These are phyloP conservation scores for Achaetomiella virescens DNA, from an alignment of 495 filamentous ascomycete genomes.

Conservation along the genomic window DNA sequence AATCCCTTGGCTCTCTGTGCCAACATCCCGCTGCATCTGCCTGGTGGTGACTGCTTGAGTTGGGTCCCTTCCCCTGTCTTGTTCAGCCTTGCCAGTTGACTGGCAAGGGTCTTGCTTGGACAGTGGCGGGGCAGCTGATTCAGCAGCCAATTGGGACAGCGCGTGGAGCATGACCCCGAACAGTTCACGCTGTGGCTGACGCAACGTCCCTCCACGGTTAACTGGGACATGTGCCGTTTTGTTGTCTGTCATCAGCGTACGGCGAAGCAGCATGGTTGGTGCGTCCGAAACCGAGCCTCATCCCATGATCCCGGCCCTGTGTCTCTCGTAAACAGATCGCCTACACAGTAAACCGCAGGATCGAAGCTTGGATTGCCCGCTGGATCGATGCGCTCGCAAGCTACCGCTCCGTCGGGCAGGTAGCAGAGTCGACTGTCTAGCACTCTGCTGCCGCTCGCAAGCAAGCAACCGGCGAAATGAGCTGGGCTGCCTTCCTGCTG, in stretches of 20 bases:
- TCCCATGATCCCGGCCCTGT: background rate
- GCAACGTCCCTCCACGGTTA: too few relatives aligned
- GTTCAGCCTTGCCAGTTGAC: slow-evolving; percentile 1
- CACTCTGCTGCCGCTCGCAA: background rate
- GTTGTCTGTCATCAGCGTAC: slow-evolving; percentile 9
- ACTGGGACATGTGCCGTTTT: background rate
- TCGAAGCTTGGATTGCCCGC: background rate
- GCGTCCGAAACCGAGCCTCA: slow-evolving; percentile 1
- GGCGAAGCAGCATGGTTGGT: slow-evolving; percentile 7
- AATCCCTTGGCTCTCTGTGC: too few relatives aligned
- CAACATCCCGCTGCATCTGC: too few relatives aligned
- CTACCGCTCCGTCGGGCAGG: slow-evolving; percentile 18
- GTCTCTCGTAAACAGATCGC: background rate
- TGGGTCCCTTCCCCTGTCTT: background rate
- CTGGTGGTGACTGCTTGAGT: background rate
- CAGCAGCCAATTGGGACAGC: background rate
- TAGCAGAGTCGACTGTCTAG: slow-evolving; percentile 21
- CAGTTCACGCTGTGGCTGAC: background rate
- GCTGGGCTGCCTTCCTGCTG: slow-evolving; percentile 60
- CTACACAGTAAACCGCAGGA: too few relatives aligned
- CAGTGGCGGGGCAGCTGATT: background rate
- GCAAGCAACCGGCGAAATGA: slow-evolving; percentile 49
- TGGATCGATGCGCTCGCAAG: slow-evolving; percentile 25
- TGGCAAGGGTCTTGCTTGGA: slow-evolving; percentile 4
- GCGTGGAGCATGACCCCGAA: slow-evolving; percentile 3